A percentile compares a stretch with the other conserved stretches of the same genome.
phyloP scores from a whole-genome alignment of 225 moss, liverwort and hornwort genomes.

The Sphagnum contortum region DNA sequence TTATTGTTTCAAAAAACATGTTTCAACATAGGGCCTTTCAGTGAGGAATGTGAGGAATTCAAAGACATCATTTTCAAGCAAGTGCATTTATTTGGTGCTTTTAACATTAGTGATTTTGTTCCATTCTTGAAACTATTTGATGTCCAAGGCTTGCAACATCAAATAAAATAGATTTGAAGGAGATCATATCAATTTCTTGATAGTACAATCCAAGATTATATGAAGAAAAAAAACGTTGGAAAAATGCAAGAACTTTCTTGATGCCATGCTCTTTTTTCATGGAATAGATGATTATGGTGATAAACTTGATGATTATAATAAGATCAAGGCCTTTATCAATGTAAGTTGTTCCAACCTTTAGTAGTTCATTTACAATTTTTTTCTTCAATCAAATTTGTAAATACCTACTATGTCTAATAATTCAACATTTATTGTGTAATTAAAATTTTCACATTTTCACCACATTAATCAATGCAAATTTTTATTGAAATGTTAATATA shows the following conservation, averaged over 20 bases:
- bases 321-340: slow-evolving; percentile 8
- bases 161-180: background rate
- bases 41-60: slow-evolving; percentile 8
- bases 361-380: too few relatives aligned
- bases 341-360: background rate
- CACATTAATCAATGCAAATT: too few relatives aligned
- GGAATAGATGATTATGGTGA: slow-evolving; percentile 4
- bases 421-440: too few relatives aligned
- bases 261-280: slow-evolving; percentile 5
- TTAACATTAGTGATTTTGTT: slow-evolving; percentile 40
- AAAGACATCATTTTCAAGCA: slow-evolving; percentile 2
- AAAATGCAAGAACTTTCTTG: slow-evolving; percentile 4
- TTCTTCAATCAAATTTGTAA: too few relatives aligned
- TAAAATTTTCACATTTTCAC: too few relatives aligned
- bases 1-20: slow-evolving; percentile 3
- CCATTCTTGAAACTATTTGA: slow-evolving; percentile 35
- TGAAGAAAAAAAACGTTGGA: background rate
- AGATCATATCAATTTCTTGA: slow-evolving; percentile 7
- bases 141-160: slow-evolving; percentile 21
- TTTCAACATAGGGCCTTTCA: slow-evolving; percentile 3
- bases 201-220: slow-evolving; percentile 16
- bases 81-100: slow-evolving; percentile 16
- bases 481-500: too few relatives aligned
- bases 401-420: too few relatives aligned
- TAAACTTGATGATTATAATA: slow-evolving; percentile 1